phyloP scores from a whole-genome alignment of 192 early-diverging fungal species.

The Entomortierella beljakovae region DNA sequence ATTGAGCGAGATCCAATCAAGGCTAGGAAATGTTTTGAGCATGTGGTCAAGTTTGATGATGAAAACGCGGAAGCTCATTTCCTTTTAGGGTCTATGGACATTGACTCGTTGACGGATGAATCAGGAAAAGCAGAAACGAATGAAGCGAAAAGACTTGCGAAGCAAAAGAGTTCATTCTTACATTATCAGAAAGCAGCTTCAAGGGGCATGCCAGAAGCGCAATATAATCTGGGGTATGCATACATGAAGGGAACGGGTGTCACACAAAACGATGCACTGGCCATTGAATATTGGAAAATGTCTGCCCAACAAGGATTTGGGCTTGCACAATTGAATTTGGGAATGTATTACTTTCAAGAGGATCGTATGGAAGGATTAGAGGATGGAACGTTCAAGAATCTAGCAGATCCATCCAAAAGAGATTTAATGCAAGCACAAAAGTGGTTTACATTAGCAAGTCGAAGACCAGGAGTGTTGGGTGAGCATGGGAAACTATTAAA shows the following conservation, averaged over 20 bases:
- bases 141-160: conserved; percentile 14
- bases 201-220: conserved; percentile 64
- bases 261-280: conserved; percentile 55
- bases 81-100: conserved; percentile 29
- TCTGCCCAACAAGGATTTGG: conserved; percentile 60
- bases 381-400: too few relatives aligned
- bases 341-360: conserved; percentile 48
- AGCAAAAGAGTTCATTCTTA: conserved; percentile 56
- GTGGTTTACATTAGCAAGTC: conserved; percentile 51
- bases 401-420: conserved; percentile 44
- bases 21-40: conserved; percentile 57
- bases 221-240: conserved; percentile 61
- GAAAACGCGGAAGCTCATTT: conserved; percentile 33
- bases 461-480: conserved; percentile 35
- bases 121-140: neutral
- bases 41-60: conserved; percentile 39
- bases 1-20: conserved; percentile 19
- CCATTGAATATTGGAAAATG: conserved; percentile 65
- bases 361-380: conserved; percentile 10
- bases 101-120: neutral
- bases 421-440: conserved; percentile 51
- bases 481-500: conserved; percentile 34
- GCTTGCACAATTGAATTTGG: conserved; percentile 61
- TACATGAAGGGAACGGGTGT: conserved; percentile 61
- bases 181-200: conserved; percentile 61